Evolutionary conservation across 2,329 filamentous ascomycete species (phyloP).

Genomic region (Verticillium nonalfalfae): DNA sequence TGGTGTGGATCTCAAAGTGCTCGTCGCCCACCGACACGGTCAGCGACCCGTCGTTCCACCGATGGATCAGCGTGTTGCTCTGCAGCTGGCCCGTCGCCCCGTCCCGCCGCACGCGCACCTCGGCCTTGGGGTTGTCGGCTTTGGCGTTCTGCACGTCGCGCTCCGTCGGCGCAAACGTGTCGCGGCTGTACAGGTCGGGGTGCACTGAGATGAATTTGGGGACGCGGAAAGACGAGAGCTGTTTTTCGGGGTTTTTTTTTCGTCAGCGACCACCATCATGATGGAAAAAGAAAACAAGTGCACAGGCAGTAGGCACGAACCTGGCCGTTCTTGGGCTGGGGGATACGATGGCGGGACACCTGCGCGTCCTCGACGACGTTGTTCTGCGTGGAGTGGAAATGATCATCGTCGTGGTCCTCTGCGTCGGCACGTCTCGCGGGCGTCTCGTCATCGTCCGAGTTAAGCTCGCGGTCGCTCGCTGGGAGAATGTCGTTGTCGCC

Average conservation of each 20-base stretch:
- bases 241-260: too few species aligned
- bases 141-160: conserved; percentile 48
- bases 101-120: conserved; percentile 64
- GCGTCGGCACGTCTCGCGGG: conserved; percentile 14
- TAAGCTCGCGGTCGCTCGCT: conserved; percentile 55
- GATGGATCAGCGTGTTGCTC: conserved; percentile 69
- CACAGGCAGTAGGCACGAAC: conserved; percentile 16
- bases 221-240: conserved; percentile 66
- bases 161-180: conserved; percentile 56
- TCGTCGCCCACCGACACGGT: conserved; percentile 69
- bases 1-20: conserved; percentile 70
- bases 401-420: conserved; percentile 35
- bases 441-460: conserved; percentile 39
- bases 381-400: conserved; percentile 39
- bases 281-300: not conserved
- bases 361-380: conserved; percentile 57
- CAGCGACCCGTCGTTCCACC: conserved; percentile 74
- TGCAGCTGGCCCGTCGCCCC: conserved; percentile 59
- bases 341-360: conserved; percentile 62
- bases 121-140: conserved; percentile 53
- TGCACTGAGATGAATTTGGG: conserved; percentile 67
- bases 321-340: conserved; percentile 55
- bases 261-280: not conserved
- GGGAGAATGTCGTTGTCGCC: conserved; percentile 53
- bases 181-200: conserved; percentile 59